phyloP scores from a whole-genome alignment of 2,329 filamentous ascomycete species.

The Alternaria dauci region DNA sequence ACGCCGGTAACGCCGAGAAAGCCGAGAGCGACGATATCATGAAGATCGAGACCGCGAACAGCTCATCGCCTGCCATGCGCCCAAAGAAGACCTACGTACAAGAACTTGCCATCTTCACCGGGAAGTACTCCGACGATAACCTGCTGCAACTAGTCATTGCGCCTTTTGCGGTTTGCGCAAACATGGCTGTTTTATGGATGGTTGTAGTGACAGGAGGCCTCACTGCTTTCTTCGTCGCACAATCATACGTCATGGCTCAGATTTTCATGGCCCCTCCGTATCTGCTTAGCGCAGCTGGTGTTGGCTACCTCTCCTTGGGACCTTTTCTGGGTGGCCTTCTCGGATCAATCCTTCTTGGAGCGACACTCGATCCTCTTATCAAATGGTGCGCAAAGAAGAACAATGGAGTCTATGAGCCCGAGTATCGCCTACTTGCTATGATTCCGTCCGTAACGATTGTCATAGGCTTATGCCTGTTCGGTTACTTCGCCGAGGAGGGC shows the following conservation, averaged over 20 bases:
- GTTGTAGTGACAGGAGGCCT: conserved; percentile 58
- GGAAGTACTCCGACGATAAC: conserved; percentile 50
- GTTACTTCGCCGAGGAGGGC: conserved; percentile 41
- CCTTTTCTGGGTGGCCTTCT: conserved; percentile 53
- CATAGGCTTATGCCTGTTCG: conserved; percentile 53
- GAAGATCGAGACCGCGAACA: conserved; percentile 31
- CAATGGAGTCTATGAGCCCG: conserved; percentile 63
- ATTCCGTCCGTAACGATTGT: conserved; percentile 46
- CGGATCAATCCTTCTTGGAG: conserved; percentile 23
- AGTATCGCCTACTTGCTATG: conserved; percentile 57
- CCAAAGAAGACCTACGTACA: conserved; percentile 50
- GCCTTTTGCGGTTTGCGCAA: conserved; percentile 61
- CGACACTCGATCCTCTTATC: conserved; percentile 50
- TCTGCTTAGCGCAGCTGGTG: conserved; percentile 50
- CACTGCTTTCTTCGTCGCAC: conserved; percentile 55
- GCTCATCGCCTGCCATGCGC: conserved; percentile 21
- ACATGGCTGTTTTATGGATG: conserved; percentile 61
- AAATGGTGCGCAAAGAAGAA: conserved; percentile 59
- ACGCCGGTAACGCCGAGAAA: conserved; percentile 21
- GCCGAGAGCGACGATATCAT: conserved; percentile 22
- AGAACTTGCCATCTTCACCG: conserved; percentile 51
- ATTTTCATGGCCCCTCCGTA: conserved; percentile 62
- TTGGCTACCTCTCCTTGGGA: conserved; percentile 56
- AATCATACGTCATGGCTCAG: conserved; percentile 55
- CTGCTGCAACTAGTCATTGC: conserved; percentile 52